Percentiles rank a stretch among this genome's conserved stretches.
phyloP scores from a whole-genome alignment of 495 filamentous ascomycete genomes.

The Talaromyces wortmannii region DNA sequence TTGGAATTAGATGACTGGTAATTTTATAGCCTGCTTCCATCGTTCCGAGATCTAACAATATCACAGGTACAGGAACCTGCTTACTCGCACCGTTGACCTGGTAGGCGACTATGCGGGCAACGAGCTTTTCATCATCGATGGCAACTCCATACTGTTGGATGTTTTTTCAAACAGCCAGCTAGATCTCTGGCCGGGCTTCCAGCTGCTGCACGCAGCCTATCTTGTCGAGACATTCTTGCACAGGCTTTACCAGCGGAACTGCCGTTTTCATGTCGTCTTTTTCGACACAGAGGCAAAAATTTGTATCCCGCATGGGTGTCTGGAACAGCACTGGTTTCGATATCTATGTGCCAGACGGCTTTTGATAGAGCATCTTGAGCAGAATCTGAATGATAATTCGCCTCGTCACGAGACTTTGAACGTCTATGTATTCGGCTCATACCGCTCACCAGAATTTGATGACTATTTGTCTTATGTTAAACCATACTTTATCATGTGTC shows the following conservation, averaged over 20 bases:
- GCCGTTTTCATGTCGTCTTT: constrained; percentile 64
- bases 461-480: constrained; percentile 43
- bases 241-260: constrained; percentile 52
- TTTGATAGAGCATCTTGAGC: constrained; percentile 55
- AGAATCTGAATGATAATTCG: constrained; percentile 14
- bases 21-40: background rate
- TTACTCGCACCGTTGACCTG: constrained; percentile 18
- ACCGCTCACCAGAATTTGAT: constrained; percentile 37
- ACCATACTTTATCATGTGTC: constrained; percentile 63
- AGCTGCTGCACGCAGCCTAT: constrained; percentile 64
- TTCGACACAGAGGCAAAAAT: constrained; percentile 35
- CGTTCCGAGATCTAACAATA: background rate
- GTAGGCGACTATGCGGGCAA: constrained; percentile 66
- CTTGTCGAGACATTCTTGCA: constrained; percentile 57
- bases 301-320: constrained; percentile 8
- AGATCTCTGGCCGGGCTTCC: constrained; percentile 61
- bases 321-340: constrained; percentile 1
- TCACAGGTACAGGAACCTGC: background rate
- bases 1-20: background rate
- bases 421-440: constrained; percentile 38
- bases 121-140: constrained; percentile 66
- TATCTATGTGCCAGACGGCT: constrained; percentile 54
- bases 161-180: constrained; percentile 52
- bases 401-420: constrained; percentile 18
- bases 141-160: constrained; percentile 60